Base-by-base conservation (phyloP, 1,284 basidiomycete genomes). In the Naganishia liquefaciens region DNA sequence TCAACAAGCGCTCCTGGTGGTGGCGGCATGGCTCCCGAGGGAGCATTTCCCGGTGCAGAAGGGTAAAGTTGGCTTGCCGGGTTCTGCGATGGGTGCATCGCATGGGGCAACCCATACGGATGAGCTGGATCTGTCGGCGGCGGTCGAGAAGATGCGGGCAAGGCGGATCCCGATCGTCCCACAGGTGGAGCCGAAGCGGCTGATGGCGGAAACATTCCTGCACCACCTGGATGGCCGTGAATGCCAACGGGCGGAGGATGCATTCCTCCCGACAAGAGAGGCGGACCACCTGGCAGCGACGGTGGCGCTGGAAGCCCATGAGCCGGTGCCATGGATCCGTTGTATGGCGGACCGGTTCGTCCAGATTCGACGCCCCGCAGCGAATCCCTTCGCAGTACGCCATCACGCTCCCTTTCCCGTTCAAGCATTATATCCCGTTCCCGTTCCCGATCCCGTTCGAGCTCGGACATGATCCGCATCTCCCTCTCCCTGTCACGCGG, bases 401-500 rank as follows among this genome's bases (percentile, higher is more conserved):
- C 23, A 17, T 39, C 37, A 13, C 30, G 28, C 52, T 60, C 54
- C 17, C 55, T 58, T n/a, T 60, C 57, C n/a, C 57, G 28, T 39
- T 60, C 58, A 13, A 17, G 37, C 47, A 43, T 50, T 15, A 30
- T 39, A 5, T 39, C 58, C 23, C 44, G 30, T 28, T 47, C 57
- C 9, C 47, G 47, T 11, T 61, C 37, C 27, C 46, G 27, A 19
- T 61, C 37, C 37, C 58, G 47, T 19, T 44, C 40, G 33, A 27
- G 49, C 27, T 52, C 50, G 19, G n/a, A 27, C 19, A 52, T 43
- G 6, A 43, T 43, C 11, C 39, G 50, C 23, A 42, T 13, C 21
- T 65, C 64, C 33, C 64, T 54, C 19, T 61, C 64, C 17, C 60
- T 19, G 7, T 54, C 52, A 15, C 50, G 25, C 27, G 43, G 47